Conservation (phyloP, 106 monocot species). For the Dendrobium catenatum region DNA sequence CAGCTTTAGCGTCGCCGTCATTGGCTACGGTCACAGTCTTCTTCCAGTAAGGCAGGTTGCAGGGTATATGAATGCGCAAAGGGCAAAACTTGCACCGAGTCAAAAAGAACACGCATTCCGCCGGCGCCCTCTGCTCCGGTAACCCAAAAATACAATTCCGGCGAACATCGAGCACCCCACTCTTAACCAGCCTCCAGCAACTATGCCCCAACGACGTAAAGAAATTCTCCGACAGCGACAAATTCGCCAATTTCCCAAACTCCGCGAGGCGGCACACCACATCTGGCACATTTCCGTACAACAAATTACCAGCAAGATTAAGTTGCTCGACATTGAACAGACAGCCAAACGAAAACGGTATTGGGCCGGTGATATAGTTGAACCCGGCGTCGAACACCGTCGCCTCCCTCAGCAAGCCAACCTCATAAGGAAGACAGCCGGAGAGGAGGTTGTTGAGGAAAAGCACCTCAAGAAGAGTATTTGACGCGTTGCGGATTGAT, state of each 20-base stretch:
- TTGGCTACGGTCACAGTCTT: not conserved
- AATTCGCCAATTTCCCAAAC: not conserved
- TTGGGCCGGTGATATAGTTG: slow-evolving; percentile 32
- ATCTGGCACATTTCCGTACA: slow-evolving; percentile 52
- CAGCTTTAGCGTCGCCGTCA: not conserved
- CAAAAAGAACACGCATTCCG: not conserved
- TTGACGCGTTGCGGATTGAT: slow-evolving; percentile 20
- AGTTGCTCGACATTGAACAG: slow-evolving; percentile 35
- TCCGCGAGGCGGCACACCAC: slow-evolving; percentile 19
- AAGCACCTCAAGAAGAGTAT: slow-evolving; percentile 29
- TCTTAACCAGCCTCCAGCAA: slow-evolving; percentile 2
- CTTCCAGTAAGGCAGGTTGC: not conserved
- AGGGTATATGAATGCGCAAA: not conserved
- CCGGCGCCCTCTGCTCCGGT: not conserved
- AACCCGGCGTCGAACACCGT: slow-evolving; percentile 37
- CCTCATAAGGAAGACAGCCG: slow-evolving; percentile 38
- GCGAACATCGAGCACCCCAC: slow-evolving; percentile 1
- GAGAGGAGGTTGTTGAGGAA: slow-evolving; percentile 44
- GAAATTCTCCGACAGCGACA: not conserved
- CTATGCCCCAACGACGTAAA: not conserved
- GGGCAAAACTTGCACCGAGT: not conserved
- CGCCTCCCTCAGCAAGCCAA: slow-evolving; percentile 25
- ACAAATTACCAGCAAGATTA: slow-evolving; percentile 47
- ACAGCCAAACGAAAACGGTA: slow-evolving; percentile 42
- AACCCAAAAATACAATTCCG: slow-evolving; percentile 1